These are phyloP conservation scores for Tolypocladium pustulatum DNA, from an alignment of 2,329 filamentous ascomycete species.

Conservation along the genomic window DNA sequence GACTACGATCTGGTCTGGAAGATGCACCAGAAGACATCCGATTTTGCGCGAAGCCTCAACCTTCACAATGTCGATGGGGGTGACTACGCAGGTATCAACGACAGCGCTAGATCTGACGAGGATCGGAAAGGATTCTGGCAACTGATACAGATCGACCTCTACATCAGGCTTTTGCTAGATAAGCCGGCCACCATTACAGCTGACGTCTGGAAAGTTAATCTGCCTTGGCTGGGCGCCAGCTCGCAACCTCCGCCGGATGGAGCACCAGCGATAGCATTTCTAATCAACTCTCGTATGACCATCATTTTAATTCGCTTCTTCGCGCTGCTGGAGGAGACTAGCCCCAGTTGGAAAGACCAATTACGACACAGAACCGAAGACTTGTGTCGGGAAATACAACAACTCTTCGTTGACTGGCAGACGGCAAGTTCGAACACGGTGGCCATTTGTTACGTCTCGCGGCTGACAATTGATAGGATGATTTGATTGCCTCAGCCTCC, in stretches of 20 bases:
- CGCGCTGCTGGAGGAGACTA: conserved; percentile 13
- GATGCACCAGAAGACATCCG: conserved; percentile 17
- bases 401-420: background rate
- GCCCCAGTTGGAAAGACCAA: background rate
- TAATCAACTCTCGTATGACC: conserved; percentile 17
- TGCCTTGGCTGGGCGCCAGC: conserved; percentile 17
- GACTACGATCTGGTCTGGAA: conserved; percentile 20
- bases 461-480: background rate
- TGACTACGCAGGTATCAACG: conserved; percentile 3
- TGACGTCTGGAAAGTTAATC: conserved; percentile 19
- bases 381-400: background rate
- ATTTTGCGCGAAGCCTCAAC: conserved; percentile 18
- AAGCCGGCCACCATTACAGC: conserved; percentile 16
- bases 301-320: conserved; percentile 19
- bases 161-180: conserved; percentile 18
- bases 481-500: background rate
- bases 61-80: conserved; percentile 19
- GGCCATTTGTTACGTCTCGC: background rate
- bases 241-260: conserved; percentile 10
- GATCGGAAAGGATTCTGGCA: conserved; percentile 21
- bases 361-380: background rate
- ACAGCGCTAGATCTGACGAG: conserved; percentile 5
- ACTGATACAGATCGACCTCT: conserved; percentile 20
- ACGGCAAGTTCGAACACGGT: background rate
- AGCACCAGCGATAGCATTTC: conserved; percentile 14